Evolutionary conservation across 2,329 filamentous ascomycete genomes (phyloP), one percentile per base, ranked within the genome.

Genomic region (Penicillium sp.): DNA sequence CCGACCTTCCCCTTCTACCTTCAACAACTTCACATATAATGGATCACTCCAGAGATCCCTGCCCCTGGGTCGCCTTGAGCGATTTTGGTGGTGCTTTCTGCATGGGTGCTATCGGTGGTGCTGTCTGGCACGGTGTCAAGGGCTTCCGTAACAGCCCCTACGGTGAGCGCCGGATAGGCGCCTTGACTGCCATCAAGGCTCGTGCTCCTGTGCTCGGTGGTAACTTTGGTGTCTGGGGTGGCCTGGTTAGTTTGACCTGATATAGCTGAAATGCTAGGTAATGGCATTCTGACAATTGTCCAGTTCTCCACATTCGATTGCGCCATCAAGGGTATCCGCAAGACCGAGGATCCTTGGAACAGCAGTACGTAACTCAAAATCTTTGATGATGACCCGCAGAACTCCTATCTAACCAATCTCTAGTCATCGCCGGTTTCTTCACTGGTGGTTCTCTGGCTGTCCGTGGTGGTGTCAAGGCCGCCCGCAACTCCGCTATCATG

Each of bases 311-410:
- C 92, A 64, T 98, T 94, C 74, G 95, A 99, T 81, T 99, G 95
- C 82, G 91, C 93, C 25, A 91, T 97, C 64, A 99, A 98, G 84
- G 94, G 94, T 60, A 82, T 94, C 59, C 84, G 93, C 67, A 92
- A 95, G 84, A 98, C 97, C 88, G 95, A 99, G 79, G 95, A 98
- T 77, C 93, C 95, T 14, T 98, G 93, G 83, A 98, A 98, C 81
- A 93, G 93, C 73, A 98, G 81, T 84, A 80, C 52, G 82, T 58
- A 16, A 13, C n/a, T 55, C 28, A 5, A 8, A 16, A 33, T 81
- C 40, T 13, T 22, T 28, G 10, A 19, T 26, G 35, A n/a, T 52
- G 49, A 8, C 6, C 22, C 42, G 48, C 48, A n/a, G 25, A 25
- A 26, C 11, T 5, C 7, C n/a, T 13, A 52, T 22, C 52, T 56